Evolutionary conservation across 129 eudicot genomes (phyloP), one percentile per base, ranked within the genome.

Genomic region (Flaveria brownii): DNA sequence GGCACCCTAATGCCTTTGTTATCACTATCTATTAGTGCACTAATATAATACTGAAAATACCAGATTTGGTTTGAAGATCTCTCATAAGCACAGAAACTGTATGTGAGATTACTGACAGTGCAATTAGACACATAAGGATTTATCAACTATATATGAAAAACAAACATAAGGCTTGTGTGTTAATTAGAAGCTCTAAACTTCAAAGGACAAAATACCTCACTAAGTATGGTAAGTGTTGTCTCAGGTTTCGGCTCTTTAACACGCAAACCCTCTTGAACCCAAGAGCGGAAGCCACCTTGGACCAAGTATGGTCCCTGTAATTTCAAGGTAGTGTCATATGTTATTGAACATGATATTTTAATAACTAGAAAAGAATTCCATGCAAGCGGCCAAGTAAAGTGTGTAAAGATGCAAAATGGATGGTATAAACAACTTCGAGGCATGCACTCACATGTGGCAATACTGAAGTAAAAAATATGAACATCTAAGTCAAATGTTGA

Each of bases 221-320:
- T 94, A 65, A 94, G 89, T 82, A 94, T 91, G 51, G 97, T 87
- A 69, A 94, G 68, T 61, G 98, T 67, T 68, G 98, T 94, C 86
- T 88, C 98, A 52, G 96, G 93, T 57, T 87, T 91, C 26, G 89
- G 90, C 85, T 82, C 92, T 71, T 94, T 94, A 61, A 90, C 52
- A 73, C 97, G 93, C 82, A 88, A 85, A n/a, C 98, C 98, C 43
- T 86, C 88, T 78, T 87, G 73, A 62, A 84, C 88, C 98, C 98
- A 94, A 41, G 96, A 84, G 25, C 84, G 85, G 82, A 88, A 94
- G 81, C 98, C 98, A 77, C 98, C 98, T 79, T 86, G 87, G 76
- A 94, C 83, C 54, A 79, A 70, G 82, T 94, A 94, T 73, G 98
- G 90, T 71, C 82, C 83, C 98, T 93, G 84, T 73, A 80, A 64